Base-by-base conservation (phyloP, 116 monocot species). In the Thalassia testudinum region DNA sequence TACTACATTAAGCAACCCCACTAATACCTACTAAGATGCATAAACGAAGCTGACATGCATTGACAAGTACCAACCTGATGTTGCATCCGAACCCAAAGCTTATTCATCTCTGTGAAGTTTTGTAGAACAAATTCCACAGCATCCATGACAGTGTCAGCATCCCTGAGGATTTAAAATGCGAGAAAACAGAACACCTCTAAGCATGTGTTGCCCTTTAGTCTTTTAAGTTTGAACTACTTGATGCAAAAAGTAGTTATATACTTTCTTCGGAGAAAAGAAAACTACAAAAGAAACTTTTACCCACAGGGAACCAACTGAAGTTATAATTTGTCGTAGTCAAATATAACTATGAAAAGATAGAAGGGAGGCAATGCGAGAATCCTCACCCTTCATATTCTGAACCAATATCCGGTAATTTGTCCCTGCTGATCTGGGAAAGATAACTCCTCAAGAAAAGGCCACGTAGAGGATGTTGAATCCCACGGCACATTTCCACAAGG, bases 91-190 rank as follows among this genome's bases (percentile, higher is more conserved):
- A 99, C 90, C 97, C 90, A 99, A 24, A 99, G 77, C 66, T 99
- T 99, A 59, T 99, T 99, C 97, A 99, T 99, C 63, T 99, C 97
- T 53, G 79, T 80, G 56, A 99, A 99, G 66, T 99, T 99, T 58
- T 99, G 97, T 53, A 99, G 77, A 24, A 99, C 97, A 67, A 99
- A 99, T 37, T 99, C 97, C 50, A 99, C 75, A 67, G 90, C 85
- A 54, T 86, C 90, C 61, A 57, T 62, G 58, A 86, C 66, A 52
- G 64, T 78, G 30, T 82, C 85, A 58, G 72, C 77, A 72, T 83
- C 97, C 82, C 97, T 99, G 56, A 44, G 42, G 23, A 37, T 55
- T 40, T n/a, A n/a, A n/a, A n/a, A n/a, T n/a, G n/a, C n/a, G n/a
- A n/a, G n/a, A n/a, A 14, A 34, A 12, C 57, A 29, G 21, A 52